These are phyloP conservation scores for Colletotrichum tamarilloi DNA, from an alignment of 2,329 filamentous ascomycete species.

Conservation along the genomic window DNA sequence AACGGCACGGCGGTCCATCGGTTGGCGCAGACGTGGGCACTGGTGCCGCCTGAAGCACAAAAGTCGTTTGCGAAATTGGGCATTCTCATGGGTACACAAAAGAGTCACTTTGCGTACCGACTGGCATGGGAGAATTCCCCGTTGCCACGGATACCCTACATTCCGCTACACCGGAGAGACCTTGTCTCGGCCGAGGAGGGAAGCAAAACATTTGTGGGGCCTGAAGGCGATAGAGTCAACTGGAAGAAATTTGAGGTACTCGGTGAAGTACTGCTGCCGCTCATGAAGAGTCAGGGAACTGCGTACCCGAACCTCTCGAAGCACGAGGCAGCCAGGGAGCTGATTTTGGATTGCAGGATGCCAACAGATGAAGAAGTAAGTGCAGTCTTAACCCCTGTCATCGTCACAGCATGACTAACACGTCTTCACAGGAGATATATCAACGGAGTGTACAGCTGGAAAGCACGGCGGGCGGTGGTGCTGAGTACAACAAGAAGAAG, in stretches of 20 bases:
- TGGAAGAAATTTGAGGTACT: conserved; percentile 99
- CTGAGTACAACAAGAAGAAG: conserved; percentile 70
- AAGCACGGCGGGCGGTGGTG: conserved; percentile 55
- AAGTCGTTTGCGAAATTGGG: conserved; percentile 90
- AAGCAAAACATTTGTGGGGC: conserved; percentile 87
- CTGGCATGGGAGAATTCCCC: conserved; percentile 97
- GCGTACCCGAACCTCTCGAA: conserved; percentile 79
- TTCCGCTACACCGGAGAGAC: conserved; percentile 89
- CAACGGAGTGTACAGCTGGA: conserved; percentile 71
- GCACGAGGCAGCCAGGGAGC: conserved; percentile 76
- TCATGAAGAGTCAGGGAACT: conserved; percentile 91
- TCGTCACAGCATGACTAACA: conserved; percentile 39
- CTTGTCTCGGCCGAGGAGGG: conserved; percentile 93
- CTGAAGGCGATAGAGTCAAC: conserved; percentile 81
- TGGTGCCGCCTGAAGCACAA: conserved; percentile 77
- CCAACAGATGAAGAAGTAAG: conserved; percentile 88
- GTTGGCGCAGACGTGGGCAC: conserved; percentile 79
- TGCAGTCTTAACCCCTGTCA: conserved; percentile 28
- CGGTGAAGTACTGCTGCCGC: conserved; percentile 88
- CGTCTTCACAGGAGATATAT: conserved; percentile 67
- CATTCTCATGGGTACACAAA: conserved; percentile 92
- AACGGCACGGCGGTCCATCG: conserved; percentile 89
- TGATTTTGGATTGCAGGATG: conserved; percentile 86
- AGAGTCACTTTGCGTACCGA: conserved; percentile 95
- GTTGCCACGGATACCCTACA: conserved; percentile 89